Evolutionary conservation across 1,139 yeast species (phyloP).

Genomic region (Magnusiomyces magnusii): DNA sequence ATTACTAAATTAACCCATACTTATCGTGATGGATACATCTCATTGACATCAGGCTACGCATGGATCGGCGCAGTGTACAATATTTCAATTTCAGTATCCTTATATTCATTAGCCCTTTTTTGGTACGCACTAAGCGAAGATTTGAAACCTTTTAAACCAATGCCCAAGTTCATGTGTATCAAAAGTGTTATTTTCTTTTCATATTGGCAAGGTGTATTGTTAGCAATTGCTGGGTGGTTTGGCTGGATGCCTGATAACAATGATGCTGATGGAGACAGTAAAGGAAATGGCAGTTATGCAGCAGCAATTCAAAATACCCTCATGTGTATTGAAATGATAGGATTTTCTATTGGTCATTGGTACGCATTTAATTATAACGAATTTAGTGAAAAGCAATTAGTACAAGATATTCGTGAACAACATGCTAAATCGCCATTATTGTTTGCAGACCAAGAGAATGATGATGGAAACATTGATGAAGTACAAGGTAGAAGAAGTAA

Average conservation of each 20-base stretch:
- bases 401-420: slow-evolving; percentile 37
- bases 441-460: neutral
- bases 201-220: slow-evolving; percentile 86
- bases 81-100: slow-evolving; percentile 67
- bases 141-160: slow-evolving; percentile 71
- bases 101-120: slow-evolving; percentile 80
- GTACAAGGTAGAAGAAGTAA: neutral
- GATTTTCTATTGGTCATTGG: slow-evolving; percentile 85
- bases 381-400: slow-evolving; percentile 52
- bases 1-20: slow-evolving; percentile 45
- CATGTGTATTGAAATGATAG: slow-evolving; percentile 75
- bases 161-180: slow-evolving; percentile 89
- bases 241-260: slow-evolving; percentile 42
- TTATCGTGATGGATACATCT: slow-evolving; percentile 42
- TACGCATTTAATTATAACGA: slow-evolving; percentile 72
- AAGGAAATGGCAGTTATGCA: slow-evolving; percentile 24
- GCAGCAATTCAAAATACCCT: slow-evolving; percentile 67
- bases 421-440: neutral
- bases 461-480: neutral
- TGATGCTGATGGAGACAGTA: neutral
- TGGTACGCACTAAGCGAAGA: slow-evolving; percentile 85
- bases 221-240: slow-evolving; percentile 52
- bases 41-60: slow-evolving; percentile 45
- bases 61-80: slow-evolving; percentile 73
- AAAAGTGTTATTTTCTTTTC: slow-evolving; percentile 91